Evolutionary conservation across 1,284 basidiomycete genomes (phyloP), one percentile per base, ranked within the genome.

Genomic region (Earliella scabrosa): DNA sequence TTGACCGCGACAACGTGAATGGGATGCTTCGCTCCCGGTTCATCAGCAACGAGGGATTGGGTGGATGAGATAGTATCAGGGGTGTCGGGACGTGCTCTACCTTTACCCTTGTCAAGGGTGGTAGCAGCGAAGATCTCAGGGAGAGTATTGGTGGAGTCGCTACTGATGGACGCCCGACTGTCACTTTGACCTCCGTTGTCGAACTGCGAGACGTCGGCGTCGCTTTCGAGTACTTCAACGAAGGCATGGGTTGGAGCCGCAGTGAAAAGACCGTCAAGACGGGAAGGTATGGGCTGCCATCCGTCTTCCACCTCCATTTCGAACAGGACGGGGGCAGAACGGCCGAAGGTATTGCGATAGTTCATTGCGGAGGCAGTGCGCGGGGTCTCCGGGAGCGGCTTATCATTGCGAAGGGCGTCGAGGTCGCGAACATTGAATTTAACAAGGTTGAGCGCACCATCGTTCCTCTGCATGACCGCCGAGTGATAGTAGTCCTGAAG

Each of bases 371-470:
- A 63, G 32, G 45, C 39, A 39, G 49, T 71, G 59, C 61, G 71
- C 8, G 77, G 73, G 1, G 77, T 75, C 44, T 75, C 70, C 26
- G 76, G 73, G 6, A 75, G 68, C 18, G 73, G 62, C 60, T 72
- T 75, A 54, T 65, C 56, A 27, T 56, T 61, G 51, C 78, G 77
- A 56, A 75, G 66, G 38, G 75, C 68, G 32, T 78, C 69, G 39
- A 91, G 72, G 71, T 91, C 84, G 63, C 81, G 74, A n/a, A 92
- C 82, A 13, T 69, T 72, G 63, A 92, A 81, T 70, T 82, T 88
- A 71, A 86, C 72, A 35, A 73, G 58, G 45, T 48, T 62, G 36
- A 59, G 51, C 9, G 59, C 47, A 20, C 59, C 54, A 52, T 55
- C 60, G n/a, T 36, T 48, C 36, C 39, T 40, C 20, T 55, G 54